Percentiles rank a stretch among this genome's conserved stretches.
Conservation (phyloP, 257 asterid genomes). For the Coffea canephora region DNA sequence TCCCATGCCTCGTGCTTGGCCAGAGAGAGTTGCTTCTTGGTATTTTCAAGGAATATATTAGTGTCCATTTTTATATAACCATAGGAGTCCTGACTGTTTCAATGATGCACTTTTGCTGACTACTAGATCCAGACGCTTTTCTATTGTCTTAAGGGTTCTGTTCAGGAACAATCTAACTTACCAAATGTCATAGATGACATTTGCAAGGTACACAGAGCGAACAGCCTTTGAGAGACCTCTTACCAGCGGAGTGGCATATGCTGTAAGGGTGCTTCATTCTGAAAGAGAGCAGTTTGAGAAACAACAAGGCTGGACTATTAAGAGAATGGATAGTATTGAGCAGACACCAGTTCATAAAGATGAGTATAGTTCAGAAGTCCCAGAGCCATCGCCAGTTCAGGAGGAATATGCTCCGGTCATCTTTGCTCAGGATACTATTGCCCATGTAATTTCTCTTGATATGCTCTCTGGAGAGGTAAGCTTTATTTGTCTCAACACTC, state of each 20-base stretch:
- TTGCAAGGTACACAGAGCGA: constrained; percentile 76
- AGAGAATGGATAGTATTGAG: constrained; percentile 78
- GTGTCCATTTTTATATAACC: neutral
- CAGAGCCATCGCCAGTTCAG: constrained; percentile 79
- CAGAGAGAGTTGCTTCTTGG: constrained; percentile 1
- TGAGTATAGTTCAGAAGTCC: constrained; percentile 62
- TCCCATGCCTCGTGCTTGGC: neutral
- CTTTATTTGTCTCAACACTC: neutral
- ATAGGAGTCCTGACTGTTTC: neutral
- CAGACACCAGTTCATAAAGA: constrained; percentile 91
- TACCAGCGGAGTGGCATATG: constrained; percentile 98
- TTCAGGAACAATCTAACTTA: constrained; percentile 12
- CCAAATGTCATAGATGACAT: constrained; percentile 56
- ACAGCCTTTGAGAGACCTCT: constrained; percentile 98
- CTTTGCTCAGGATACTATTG: constrained; percentile 95
- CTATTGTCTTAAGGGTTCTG: constrained; percentile 4
- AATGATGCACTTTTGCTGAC: constrained; percentile 2
- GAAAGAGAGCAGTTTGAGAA: constrained; percentile 81
- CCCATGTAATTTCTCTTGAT: constrained; percentile 91
- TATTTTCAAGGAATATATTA: neutral
- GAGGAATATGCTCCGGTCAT: constrained; percentile 96
- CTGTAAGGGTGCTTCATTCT: constrained; percentile 81
- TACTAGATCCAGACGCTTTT: constrained; percentile 13
- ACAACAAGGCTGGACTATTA: constrained; percentile 86
- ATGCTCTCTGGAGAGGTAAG: constrained; percentile 95